These are phyloP conservation scores for Lodderomyces parapsilosis DNA, from an alignment of 1,139 yeast genomes.

Conservation along the genomic window DNA sequence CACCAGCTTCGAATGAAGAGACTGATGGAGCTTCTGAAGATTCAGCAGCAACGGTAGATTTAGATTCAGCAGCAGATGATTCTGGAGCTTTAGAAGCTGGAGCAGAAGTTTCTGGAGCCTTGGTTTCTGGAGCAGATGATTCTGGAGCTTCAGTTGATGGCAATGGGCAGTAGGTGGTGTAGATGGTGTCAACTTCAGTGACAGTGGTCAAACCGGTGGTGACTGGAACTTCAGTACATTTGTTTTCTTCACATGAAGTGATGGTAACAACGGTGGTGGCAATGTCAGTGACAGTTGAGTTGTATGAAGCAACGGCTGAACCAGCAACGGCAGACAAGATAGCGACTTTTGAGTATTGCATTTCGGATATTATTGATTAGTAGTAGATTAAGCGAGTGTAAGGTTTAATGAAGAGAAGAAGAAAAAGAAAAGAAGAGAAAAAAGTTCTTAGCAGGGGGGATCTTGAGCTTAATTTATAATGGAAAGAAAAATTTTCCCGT, in stretches of 20 bases:
- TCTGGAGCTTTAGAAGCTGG: constrained; percentile 16
- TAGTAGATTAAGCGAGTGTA: constrained; percentile 24
- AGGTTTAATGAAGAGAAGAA: constrained; percentile 7
- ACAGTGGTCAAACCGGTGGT: constrained; percentile 45
- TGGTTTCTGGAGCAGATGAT: constrained; percentile 12
- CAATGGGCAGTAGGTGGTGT: constrained; percentile 48
- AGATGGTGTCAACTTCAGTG: constrained; percentile 46
- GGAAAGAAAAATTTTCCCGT: background rate
- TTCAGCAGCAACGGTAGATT: constrained; percentile 43
- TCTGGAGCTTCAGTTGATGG: constrained; percentile 30
- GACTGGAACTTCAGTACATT: constrained; percentile 27
- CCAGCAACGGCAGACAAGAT: constrained; percentile 23
- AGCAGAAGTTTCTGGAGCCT: constrained; percentile 26
- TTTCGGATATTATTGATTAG: constrained; percentile 6
- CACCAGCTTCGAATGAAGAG: constrained; percentile 27
- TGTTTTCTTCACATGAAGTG: constrained; percentile 46
- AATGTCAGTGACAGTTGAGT: constrained; percentile 32
- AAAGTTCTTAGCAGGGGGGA: constrained; percentile 2
- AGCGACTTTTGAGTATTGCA: constrained; percentile 23
- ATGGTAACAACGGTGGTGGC: constrained; percentile 42
- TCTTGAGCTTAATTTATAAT: constrained; percentile 4
- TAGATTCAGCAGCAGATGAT: constrained; percentile 9
- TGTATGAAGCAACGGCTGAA: constrained; percentile 23
- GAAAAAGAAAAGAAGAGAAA: constrained; percentile 8
- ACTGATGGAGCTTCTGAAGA: constrained; percentile 15